Base-by-base conservation (phyloP, 371 early-diverging fungal species). In the Apophysomyces variabilis region DNA sequence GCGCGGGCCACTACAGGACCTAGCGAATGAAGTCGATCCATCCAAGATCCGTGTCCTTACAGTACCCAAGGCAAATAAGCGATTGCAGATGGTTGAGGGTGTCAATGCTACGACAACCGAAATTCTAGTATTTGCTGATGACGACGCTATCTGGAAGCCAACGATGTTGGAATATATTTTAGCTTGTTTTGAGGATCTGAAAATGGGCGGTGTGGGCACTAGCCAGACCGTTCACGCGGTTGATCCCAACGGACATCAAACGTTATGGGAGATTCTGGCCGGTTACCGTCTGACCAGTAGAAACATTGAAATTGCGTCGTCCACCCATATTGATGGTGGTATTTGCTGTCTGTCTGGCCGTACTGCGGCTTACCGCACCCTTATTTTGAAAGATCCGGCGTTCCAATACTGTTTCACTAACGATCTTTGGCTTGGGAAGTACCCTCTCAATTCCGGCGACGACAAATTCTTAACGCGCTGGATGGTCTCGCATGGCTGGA, bases 401-500 rank as follows among this genome's bases (percentile, higher is more conserved):
- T 90, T 90, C 78, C 89, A 89, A 58, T 86, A 87, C 68, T 77
- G 82, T 16, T 90, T 90, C 64, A 87, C 88, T 11, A 85, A 89
- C 72, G 90, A 90, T 62, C 84, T 85, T 54, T 90, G 90, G 90
- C 65, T 77, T 38, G 83, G 84, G 41, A 88, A 87, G 66, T 90
- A 87, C 62, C 90, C 89, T 32, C 86, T 89, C 61, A 89, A 90
- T 71, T 87, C 87, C 4, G 90, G 90, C 38, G 90, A 90, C 66
- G 90, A 90, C 74, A 90, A 90, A 72, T 90, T 89, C 66, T 71
- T 90, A 69, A 90, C 90, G 1, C 81, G 90, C 7, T 90, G 90
- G 90, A 81, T 88, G 83, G 84, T 84, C 26, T 84, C 82, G 18
- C 88, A 90, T 64, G 80, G 84, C 7, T 90, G 90, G 90, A 85